Percentiles rank a stretch among this genome's conserved stretches.
Conservation (phyloP, 2,329 filamentous ascomycete species). For the Juglanconis sp. region DNA sequence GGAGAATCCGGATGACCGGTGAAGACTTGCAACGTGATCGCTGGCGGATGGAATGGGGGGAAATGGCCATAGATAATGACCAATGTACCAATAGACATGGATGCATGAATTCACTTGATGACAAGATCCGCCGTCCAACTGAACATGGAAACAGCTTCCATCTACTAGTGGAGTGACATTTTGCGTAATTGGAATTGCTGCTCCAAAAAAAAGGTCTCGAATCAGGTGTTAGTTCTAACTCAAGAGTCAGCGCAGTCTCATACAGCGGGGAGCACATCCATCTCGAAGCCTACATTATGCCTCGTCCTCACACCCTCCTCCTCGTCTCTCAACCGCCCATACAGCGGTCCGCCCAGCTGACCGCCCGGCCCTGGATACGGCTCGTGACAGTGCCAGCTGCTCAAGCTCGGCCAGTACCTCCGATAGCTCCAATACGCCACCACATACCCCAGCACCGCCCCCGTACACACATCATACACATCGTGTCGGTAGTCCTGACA, state of each 20-base stretch:
- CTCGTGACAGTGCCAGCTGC: slow-evolving; percentile 51
- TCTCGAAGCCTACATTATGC: slow-evolving; percentile 37
- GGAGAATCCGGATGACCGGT: slow-evolving; percentile 68
- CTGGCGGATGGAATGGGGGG: neutral
- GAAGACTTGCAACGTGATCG: slow-evolving; percentile 19
- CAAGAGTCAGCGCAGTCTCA: slow-evolving; percentile 18
- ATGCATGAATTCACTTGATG: slow-evolving; percentile 8
- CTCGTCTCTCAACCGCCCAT: slow-evolving; percentile 49
- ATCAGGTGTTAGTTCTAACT: slow-evolving; percentile 1
- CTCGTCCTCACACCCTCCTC: slow-evolving; percentile 39
- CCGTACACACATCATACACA: slow-evolving; percentile 65
- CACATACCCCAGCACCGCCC: slow-evolving; percentile 56
- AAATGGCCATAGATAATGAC: slow-evolving; percentile 19
- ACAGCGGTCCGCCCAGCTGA: slow-evolving; percentile 27
- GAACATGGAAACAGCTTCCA: neutral
- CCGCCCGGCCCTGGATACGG: slow-evolving; percentile 48
- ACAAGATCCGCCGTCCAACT: neutral
- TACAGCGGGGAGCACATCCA: slow-evolving; percentile 24
- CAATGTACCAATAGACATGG: slow-evolving; percentile 28
- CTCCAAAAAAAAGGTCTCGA: neutral
- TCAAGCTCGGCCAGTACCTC: slow-evolving; percentile 58
- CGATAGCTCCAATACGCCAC: slow-evolving; percentile 66
- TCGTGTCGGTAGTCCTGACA: slow-evolving; percentile 71
- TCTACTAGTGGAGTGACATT: neutral
- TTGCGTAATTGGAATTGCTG: neutral